phyloP scores from a whole-genome alignment of 2,329 filamentous ascomycete species.

The Fusarium equiseti region DNA sequence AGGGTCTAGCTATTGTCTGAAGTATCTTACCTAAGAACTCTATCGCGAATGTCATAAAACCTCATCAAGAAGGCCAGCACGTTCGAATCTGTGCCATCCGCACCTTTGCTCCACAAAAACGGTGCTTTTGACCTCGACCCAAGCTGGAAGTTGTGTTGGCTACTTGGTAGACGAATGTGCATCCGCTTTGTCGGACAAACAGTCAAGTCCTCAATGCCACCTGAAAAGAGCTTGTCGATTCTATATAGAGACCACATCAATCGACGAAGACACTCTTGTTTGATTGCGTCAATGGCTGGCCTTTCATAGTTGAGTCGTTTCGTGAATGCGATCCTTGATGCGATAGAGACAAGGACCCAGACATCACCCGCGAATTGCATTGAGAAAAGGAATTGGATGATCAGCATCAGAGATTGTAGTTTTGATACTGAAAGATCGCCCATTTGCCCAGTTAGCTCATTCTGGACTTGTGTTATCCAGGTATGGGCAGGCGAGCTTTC shows the following conservation, averaged over 20 bases:
- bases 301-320: slow-evolving; percentile 47
- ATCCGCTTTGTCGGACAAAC: slow-evolving; percentile 44
- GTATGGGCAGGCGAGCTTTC: background rate
- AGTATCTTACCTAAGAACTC: slow-evolving; percentile 31
- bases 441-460: slow-evolving; percentile 3
- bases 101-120: slow-evolving; percentile 18
- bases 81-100: slow-evolving; percentile 28
- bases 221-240: slow-evolving; percentile 44
- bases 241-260: slow-evolving; percentile 47
- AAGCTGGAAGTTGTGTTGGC: slow-evolving; percentile 45
- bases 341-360: slow-evolving; percentile 43
- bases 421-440: slow-evolving; percentile 23
- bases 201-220: slow-evolving; percentile 48
- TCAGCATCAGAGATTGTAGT: slow-evolving; percentile 42
- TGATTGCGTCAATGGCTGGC: slow-evolving; percentile 24
- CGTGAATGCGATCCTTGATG: slow-evolving; percentile 44
- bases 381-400: slow-evolving; percentile 33
- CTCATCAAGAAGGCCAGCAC: slow-evolving; percentile 36
- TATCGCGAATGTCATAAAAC: slow-evolving; percentile 41
- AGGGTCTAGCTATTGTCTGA: rapidly evolving
- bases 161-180: slow-evolving; percentile 44
- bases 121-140: slow-evolving; percentile 36
- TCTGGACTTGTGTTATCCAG: slow-evolving; percentile 44
- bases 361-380: slow-evolving; percentile 27
- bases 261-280: slow-evolving; percentile 43